Evolutionary conservation across 2,329 filamentous ascomycete species (phyloP).

Genomic region (Paracorniculantispora psalliotae): DNA sequence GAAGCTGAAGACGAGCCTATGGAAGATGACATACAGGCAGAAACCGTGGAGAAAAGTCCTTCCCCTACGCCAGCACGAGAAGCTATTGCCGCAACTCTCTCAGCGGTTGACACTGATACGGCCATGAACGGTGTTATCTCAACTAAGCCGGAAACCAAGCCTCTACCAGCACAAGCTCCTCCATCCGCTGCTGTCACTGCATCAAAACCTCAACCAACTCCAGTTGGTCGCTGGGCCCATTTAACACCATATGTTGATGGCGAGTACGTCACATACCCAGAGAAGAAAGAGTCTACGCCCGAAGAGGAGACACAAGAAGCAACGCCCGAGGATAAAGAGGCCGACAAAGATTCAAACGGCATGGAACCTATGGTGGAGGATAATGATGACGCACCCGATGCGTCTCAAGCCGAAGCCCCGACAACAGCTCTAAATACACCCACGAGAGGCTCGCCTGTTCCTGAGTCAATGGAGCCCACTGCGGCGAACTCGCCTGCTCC

Average conservation of each 20-base stretch:
- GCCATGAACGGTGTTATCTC: neutral
- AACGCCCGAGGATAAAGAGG: conserved; percentile 23
- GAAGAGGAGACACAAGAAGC: conserved; percentile 29
- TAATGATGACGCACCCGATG: conserved; percentile 19
- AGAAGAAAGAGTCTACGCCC: conserved; percentile 29
- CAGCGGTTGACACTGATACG: conserved; percentile 4
- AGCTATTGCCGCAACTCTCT: neutral
- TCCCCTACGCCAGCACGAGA: neutral
- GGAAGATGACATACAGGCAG: neutral
- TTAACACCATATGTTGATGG: conserved; percentile 37
- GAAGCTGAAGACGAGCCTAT: neutral
- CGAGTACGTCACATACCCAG: conserved; percentile 36
- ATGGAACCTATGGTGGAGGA: conserved; percentile 21
- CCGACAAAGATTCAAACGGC: conserved; percentile 20
- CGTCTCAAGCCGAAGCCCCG: conserved; percentile 27
- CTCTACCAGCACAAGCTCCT: neutral
- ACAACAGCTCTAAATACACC: conserved; percentile 36
- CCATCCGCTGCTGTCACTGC: conserved; percentile 10
- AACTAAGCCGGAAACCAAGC: neutral
- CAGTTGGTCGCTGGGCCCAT: conserved; percentile 31
- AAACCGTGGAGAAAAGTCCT: neutral
- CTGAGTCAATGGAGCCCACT: conserved; percentile 34
- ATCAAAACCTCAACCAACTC: conserved; percentile 26
- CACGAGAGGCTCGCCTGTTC: conserved; percentile 33
- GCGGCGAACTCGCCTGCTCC: conserved; percentile 34